Conservation (phyloP, 2,329 filamentous ascomycete species). For the Cladosporium cucumerinum region DNA sequence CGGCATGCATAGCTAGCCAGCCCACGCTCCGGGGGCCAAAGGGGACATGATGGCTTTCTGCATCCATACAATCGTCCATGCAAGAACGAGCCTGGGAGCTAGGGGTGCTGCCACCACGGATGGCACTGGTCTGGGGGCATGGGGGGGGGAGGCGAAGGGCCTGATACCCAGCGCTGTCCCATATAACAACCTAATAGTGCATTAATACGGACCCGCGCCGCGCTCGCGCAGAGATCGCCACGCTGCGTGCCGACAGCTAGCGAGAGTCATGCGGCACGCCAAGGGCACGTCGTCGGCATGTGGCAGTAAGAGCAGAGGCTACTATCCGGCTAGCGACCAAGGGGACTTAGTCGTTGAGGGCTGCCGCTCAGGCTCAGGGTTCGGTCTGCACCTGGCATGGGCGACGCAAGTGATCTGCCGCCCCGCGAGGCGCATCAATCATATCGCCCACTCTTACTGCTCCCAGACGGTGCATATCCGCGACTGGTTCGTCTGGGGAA, state of each 20-base stretch:
- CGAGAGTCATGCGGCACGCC: background rate
- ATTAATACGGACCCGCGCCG: background rate
- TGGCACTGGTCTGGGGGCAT: background rate
- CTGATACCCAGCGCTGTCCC: background rate
- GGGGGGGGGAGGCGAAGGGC: background rate
- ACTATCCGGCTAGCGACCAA: too few relatives aligned
- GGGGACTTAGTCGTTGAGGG: background rate
- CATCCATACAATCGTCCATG: background rate
- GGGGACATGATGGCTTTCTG: background rate
- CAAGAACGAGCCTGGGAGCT: background rate
- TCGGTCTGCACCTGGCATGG: background rate
- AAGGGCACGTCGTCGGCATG: constrained; percentile 5
- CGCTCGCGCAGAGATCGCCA: background rate
- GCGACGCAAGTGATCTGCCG: background rate
- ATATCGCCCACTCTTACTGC: background rate
- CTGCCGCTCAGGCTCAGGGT: background rate
- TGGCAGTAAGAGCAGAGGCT: background rate
- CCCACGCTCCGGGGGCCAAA: background rate
- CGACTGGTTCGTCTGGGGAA: constrained; percentile 15
- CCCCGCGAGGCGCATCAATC: background rate
- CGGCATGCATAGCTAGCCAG: background rate
- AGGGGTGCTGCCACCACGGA: background rate
- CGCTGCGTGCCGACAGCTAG: background rate
- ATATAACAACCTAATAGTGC: background rate
- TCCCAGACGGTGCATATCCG: background rate